Conservation (phyloP, 768 basidiomycete genomes). For the Lentinula sp. region DNA sequence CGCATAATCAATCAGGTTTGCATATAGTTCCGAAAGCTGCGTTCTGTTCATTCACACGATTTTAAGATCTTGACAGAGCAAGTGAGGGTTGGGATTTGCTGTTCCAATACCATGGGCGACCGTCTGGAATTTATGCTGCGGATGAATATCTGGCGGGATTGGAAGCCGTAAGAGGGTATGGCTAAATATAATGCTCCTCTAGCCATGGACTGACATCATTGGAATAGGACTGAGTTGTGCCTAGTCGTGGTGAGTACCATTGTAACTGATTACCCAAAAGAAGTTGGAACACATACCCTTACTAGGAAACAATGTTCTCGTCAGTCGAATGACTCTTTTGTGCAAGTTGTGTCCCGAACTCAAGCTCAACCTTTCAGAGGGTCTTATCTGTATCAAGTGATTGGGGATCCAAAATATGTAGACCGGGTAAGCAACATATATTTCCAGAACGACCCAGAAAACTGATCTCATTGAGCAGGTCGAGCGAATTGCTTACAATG, state of each 20-base stretch:
- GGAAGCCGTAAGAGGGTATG: conserved; percentile 45
- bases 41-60: not conserved
- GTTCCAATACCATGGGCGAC: conserved; percentile 54
- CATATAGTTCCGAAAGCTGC: not conserved
- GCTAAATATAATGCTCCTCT: not conserved
- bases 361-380: conserved; percentile 24
- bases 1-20: conserved; percentile 49
- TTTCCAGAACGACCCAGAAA: not conserved
- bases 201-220: not conserved
- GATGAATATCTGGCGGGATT: conserved; percentile 54
- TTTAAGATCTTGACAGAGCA: conserved; percentile 39
- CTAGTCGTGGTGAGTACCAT: conserved; percentile 38
- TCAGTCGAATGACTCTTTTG: conserved; percentile 17
- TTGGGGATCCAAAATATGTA: conserved; percentile 45
- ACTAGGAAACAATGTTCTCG: conserved; percentile 57
- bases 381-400: conserved; percentile 50
- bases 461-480: conserved; percentile 16
- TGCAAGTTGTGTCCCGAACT: not conserved
- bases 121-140: conserved; percentile 49
- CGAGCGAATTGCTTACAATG: conserved; percentile 46
- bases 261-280: not conserved
- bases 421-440: conserved; percentile 29
- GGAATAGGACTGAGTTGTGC: conserved; percentile 44
- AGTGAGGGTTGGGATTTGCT: conserved; percentile 49
- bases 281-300: not conserved